These are phyloP conservation scores for Kwoniella pini DNA, from an alignment of 768 basidiomycete species.

Conservation along the genomic window DNA sequence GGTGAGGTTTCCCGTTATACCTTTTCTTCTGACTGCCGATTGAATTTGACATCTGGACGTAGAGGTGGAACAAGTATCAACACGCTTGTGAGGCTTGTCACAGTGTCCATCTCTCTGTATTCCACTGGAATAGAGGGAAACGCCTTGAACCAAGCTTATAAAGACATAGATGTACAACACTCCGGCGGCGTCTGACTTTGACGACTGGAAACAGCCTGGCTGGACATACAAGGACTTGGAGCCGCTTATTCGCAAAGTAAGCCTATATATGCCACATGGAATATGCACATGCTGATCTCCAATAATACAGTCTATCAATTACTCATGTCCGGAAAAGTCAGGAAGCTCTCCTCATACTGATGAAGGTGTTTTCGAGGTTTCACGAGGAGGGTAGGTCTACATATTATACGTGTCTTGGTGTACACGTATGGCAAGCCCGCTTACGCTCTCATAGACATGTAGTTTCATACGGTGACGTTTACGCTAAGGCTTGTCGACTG, in stretches of 20 bases:
- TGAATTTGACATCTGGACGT: too few species aligned
- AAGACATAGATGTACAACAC: slow-evolving; percentile 27
- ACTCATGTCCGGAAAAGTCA: not conserved
- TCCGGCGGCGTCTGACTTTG: slow-evolving; percentile 29
- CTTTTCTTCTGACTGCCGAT: too few species aligned
- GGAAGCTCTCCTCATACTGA: slow-evolving; percentile 12
- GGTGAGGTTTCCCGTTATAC: too few species aligned
- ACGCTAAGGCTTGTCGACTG: slow-evolving; percentile 14
- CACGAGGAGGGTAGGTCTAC: slow-evolving; percentile 20
- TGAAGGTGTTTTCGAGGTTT: slow-evolving; percentile 16
- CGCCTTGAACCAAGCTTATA: not conserved
- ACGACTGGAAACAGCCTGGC: slow-evolving; percentile 33
- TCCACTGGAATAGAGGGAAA: not conserved
- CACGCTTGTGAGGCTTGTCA: slow-evolving; percentile 12
- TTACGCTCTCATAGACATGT: slow-evolving; percentile 3
- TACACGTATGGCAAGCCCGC: not conserved
- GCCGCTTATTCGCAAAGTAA: slow-evolving; percentile 27
- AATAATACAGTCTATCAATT: not conserved
- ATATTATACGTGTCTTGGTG: not conserved
- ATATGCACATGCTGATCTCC: not conserved
- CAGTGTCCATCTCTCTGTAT: not conserved
- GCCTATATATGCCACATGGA: not conserved
- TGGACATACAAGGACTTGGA: slow-evolving; percentile 23
- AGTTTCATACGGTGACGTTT: slow-evolving; percentile 1
- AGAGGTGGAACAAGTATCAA: slow-evolving; percentile 31